Conservation (phyloP, 108 stramenopile genomes). For the Cyclotella baltica region DNA sequence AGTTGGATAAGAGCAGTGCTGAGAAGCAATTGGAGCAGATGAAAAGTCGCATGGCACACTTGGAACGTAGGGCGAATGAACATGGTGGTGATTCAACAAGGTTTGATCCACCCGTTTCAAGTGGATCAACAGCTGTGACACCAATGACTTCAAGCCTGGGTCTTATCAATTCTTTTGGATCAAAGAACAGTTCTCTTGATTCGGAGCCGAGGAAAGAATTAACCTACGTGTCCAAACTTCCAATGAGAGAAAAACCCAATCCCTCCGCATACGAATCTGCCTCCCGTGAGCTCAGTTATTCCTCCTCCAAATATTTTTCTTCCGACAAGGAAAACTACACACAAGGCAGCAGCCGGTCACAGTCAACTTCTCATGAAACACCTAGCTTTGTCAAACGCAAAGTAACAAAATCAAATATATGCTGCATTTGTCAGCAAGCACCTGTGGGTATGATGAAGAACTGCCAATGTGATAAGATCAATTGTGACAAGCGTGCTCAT, state of each 20-base stretch:
- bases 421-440: conserved; percentile 51
- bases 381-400: conserved; percentile 8
- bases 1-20: conserved; percentile 47
- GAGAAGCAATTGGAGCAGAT: conserved; percentile 59
- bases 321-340: neutral
- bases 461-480: conserved; percentile 57
- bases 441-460: conserved; percentile 58
- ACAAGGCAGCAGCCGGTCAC: neutral
- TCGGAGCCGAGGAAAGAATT: conserved; percentile 27
- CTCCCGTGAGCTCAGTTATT: conserved; percentile 1
- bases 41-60: conserved; percentile 45
- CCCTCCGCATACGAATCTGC: neutral
- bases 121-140: conserved; percentile 27
- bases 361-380: conserved; percentile 6
- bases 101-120: neutral
- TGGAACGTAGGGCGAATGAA: conserved; percentile 52
- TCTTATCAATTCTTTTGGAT: conserved; percentile 46
- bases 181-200: conserved; percentile 10
- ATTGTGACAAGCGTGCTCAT: conserved; percentile 57
- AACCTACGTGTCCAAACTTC: conserved; percentile 37
- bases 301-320: conserved; percentile 1
- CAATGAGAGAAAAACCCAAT: conserved; percentile 21
- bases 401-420: conserved; percentile 18
- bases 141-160: conserved; percentile 41
- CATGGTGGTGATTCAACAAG: conserved; percentile 12